Conservation (phyloP, 306 rosid genomes). For the Coriaria nepalensis region DNA sequence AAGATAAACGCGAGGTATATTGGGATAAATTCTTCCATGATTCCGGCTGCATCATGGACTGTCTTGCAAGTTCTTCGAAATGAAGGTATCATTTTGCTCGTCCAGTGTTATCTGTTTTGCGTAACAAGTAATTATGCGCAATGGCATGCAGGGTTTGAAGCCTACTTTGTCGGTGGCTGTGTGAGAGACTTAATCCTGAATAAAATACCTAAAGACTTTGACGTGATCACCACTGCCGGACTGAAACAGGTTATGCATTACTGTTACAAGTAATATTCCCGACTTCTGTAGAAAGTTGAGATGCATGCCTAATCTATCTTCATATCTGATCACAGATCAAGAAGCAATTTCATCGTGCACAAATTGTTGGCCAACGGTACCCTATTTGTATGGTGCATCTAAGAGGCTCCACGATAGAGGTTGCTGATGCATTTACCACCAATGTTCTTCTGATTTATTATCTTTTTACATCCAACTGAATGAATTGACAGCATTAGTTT, state of each 20-base stretch:
- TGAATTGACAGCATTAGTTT: neutral
- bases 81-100: constrained; percentile 22
- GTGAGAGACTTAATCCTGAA: constrained; percentile 77
- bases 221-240: constrained; percentile 73
- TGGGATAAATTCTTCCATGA: constrained; percentile 21
- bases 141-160: constrained; percentile 51
- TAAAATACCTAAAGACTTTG: constrained; percentile 78
- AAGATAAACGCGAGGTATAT: constrained; percentile 16
- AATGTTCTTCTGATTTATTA: constrained; percentile 1
- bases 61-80: constrained; percentile 23
- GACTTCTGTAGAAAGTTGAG: neutral
- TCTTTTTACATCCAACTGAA: neutral
- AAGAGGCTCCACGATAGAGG: constrained; percentile 54
- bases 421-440: constrained; percentile 19
- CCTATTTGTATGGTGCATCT: constrained; percentile 65
- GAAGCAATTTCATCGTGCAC: constrained; percentile 26
- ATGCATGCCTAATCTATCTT: constrained; percentile 9
- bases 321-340: constrained; percentile 34
- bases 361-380: constrained; percentile 60
- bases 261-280: constrained; percentile 8
- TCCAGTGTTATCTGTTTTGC: too few species aligned
- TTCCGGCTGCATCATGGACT: constrained; percentile 17
- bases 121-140: too few species aligned
- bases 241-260: constrained; percentile 43
- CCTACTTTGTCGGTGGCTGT: constrained; percentile 94